phyloP scores from a whole-genome alignment of 192 early-diverging fungal genomes.

The Geranomyces variabilis region DNA sequence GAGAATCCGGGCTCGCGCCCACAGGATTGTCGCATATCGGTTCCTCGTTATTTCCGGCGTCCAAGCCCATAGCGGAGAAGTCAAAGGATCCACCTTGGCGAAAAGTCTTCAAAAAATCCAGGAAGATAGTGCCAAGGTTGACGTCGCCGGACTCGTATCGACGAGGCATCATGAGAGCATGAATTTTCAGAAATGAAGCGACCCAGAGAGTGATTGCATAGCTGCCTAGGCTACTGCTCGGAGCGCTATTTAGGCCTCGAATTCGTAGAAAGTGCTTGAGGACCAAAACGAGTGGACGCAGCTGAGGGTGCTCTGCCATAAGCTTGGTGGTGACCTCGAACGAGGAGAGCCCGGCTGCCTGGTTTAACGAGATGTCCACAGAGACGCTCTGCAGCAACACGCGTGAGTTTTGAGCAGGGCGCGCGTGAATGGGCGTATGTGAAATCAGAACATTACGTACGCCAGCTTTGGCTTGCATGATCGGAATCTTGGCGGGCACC shows the following conservation, averaged over 20 bases:
- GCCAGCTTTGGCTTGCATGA: not conserved
- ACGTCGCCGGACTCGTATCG: constrained; percentile 1
- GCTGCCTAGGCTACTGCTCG: constrained; percentile 15
- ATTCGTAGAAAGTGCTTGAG: constrained; percentile 34
- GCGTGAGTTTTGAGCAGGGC: not conserved
- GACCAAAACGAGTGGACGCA: constrained; percentile 30
- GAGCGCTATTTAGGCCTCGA: constrained; percentile 15
- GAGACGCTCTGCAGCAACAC: not conserved
- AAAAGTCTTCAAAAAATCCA: constrained; percentile 28
- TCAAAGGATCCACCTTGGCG: not conserved
- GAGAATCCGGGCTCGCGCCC: not conserved
- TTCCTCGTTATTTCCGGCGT: not conserved
- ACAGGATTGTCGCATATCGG: not conserved
- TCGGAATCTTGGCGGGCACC: not conserved
- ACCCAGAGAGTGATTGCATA: constrained; percentile 30
- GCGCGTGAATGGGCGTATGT: not conserved
- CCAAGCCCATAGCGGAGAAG: not conserved
- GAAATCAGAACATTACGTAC: not conserved
- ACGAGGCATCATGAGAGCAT: constrained; percentile 12
- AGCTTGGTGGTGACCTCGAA: not conserved
- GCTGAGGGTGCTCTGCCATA: constrained; percentile 9
- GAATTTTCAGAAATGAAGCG: constrained; percentile 28
- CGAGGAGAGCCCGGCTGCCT: not conserved
- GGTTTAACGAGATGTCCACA: constrained; percentile 29
- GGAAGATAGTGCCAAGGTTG: constrained; percentile 17